Conservation (phyloP, 2,329 filamentous ascomycete genomes). For the Coniochaeta ligniaria region DNA sequence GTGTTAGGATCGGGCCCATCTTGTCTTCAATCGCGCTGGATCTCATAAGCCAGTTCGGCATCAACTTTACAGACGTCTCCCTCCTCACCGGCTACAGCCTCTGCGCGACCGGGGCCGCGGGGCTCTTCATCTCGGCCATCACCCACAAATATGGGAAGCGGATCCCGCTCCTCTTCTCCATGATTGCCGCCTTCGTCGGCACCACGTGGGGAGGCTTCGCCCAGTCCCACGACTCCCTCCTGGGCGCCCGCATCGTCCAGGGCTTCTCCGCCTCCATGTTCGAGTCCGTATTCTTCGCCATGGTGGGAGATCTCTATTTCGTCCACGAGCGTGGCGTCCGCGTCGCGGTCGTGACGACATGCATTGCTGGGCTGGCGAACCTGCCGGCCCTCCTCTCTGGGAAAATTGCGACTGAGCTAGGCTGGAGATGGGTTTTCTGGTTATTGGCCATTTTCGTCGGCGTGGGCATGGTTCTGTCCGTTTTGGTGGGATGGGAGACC, state of each 20-base stretch:
- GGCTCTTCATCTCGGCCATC: constrained; percentile 12
- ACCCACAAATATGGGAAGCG: constrained; percentile 18
- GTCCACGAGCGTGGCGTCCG: constrained; percentile 19
- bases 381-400: constrained; percentile 13
- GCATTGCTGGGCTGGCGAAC: constrained; percentile 11
- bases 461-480: constrained; percentile 21
- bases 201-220: constrained; percentile 11
- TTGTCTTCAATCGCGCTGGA: constrained; percentile 1
- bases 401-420: constrained; percentile 12
- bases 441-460: constrained; percentile 24
- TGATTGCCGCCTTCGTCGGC: constrained; percentile 12
- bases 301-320: constrained; percentile 19
- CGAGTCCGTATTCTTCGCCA: constrained; percentile 17
- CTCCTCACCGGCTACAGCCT: constrained; percentile 14
- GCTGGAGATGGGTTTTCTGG: constrained; percentile 23
- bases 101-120: constrained; percentile 11
- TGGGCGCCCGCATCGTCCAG: constrained; percentile 17
- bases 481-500: constrained; percentile 31
- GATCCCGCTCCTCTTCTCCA: constrained; percentile 16
- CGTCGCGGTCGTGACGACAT: constrained; percentile 9
- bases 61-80: constrained; percentile 11
- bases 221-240: constrained; percentile 11
- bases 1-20: constrained; percentile 1
- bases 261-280: constrained; percentile 18
- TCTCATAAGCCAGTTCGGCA: constrained; percentile 2